Evolutionary conservation across 2,329 filamentous ascomycete genomes (phyloP).

Genomic region (Emergomyces orientalis): DNA sequence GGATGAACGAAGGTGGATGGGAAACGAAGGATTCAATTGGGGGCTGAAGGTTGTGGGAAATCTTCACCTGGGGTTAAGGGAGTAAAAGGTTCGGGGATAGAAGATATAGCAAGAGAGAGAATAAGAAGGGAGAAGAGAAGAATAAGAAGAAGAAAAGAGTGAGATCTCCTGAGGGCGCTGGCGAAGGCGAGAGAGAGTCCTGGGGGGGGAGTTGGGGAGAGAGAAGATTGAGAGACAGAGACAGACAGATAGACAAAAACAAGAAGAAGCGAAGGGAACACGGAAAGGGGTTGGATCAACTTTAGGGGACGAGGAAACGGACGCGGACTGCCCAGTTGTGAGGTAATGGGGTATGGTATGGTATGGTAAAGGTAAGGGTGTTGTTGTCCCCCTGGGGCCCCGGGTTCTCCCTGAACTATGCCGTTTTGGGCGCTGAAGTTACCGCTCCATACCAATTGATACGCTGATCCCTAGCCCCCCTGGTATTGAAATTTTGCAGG

Average conservation of each 20-base stretch:
- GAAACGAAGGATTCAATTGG: not conserved
- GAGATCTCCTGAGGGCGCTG: not conserved
- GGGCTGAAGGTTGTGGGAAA: not conserved
- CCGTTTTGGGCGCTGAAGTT: not conserved
- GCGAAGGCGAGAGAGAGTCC: not conserved
- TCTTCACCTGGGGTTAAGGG: not conserved
- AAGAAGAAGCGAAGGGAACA: not conserved
- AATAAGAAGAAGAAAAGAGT: constrained; percentile 1
- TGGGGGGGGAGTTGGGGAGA: not conserved
- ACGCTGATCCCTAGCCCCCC: not conserved
- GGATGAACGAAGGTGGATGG: constrained; percentile 1
- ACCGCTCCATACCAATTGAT: not conserved
- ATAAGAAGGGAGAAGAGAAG: constrained; percentile 15
- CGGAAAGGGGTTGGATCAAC: not conserved
- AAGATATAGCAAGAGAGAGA: constrained; percentile 23
- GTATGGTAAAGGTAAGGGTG: too few relatives aligned
- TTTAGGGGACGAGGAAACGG: too few relatives aligned
- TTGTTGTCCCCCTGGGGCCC: too few relatives aligned
- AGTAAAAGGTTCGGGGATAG: constrained; percentile 10
- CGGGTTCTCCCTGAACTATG: constrained; percentile 5
- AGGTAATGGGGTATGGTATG: not conserved
- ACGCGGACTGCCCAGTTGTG: too few relatives aligned
- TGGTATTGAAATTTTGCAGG: too few relatives aligned
- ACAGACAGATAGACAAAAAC: too few relatives aligned
- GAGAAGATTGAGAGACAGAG: too few relatives aligned